Evolutionary conservation across 208 protist genomes (phyloP), one percentile per base, ranked within the genome.

Genomic region (Leishmania arabica): DNA sequence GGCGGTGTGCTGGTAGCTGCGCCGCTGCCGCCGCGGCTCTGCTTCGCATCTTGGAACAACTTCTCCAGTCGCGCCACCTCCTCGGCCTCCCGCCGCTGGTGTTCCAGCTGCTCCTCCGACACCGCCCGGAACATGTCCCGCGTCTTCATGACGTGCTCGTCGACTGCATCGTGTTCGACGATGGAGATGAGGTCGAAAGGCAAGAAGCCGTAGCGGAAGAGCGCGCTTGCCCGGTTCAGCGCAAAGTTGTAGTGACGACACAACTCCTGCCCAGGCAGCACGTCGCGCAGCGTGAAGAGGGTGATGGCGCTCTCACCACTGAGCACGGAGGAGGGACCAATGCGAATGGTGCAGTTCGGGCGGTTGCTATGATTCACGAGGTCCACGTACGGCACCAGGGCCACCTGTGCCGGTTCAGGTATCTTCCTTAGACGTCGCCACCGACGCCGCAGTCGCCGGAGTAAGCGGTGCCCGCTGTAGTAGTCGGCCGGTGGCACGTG

Each of bases 201-300:
- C 42, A 98, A 84, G 75, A 98, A 98, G 47, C 95, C 95, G 85
- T 98, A 98, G 69, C 95, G 93, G 76, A 98, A 98, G 49, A 97
- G 90, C 37, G 95, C 93, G 60, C 86, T 91, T 21, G 91, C 87
- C 7, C 95, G 88, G 64, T 86, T 93, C 47, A 98, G 84, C 53
- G 92, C 92, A 80, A 98, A 97, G 88, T 98, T 98, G 88, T 98
- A 98, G 84, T 98, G 95, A n/a, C 95, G 87, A 79, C 95, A 98
- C 27, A 98, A 81, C 88, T 97, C 95, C 56, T 95, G 88, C 5
- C 95, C 95, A 9, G 93, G 92, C 42, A 73, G 31, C 54, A 98
- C 89, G n/a, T 88, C 74, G 11, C 83, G 78, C 47, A 98, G 82
- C 9, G 95, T 90, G 77, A 89, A 93, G 75, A 98, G 85, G 7